Base-by-base conservation (phyloP, 345 rosid species). In the Cardamine occulta region DNA sequence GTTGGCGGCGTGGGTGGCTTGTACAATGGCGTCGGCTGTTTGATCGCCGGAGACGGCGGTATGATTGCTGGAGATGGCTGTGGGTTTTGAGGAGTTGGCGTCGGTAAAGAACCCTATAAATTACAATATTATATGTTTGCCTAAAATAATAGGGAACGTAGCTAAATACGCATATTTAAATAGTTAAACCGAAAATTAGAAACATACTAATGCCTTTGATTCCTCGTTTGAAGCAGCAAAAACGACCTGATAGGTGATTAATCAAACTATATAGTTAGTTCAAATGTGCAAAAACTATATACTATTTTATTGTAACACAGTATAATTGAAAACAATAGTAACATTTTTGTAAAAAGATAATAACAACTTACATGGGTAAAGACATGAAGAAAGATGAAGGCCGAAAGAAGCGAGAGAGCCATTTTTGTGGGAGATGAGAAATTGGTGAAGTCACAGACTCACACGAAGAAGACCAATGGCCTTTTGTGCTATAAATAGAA, bases 401-500 rank as follows among this genome's bases (percentile, higher is more conserved):
- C 58, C 1, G 47, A 69, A 29, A 11, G 54, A 63, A 73, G 85
- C 21, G 77, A 58, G 24, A 72, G 51, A 17, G 74, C 73, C 77
- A 78, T 78, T 66, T 58, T 66, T 66, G 55, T 48, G 24, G 44
- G 51, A 71, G 73, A 49, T 18, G 72, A 63, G 73, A 11, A 71
- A 72, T 61, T 45, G 59, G 71, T 55, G 73, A 72, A 78, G 73
- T 78, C 51, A n/a, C n/a, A n/a, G n/a, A n/a, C n/a, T n/a, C n/a
- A 72, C 26, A 66, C 42, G 39, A 58, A 31, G 63, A 51, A 59
- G 58, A 51, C 64, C 58, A 32, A 18, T 58, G 53, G 29, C 45
- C 65, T 66, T 72, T 67, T 60, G 45, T 72, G 57, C 51, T 78
- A 66, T 66, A 72, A 56, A 78, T 78, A 78, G 73, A 78, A 32